Evolutionary conservation across 768 basidiomycete genomes (phyloP), one percentile per base, ranked within the genome.

Genomic region (Phaeotremella skinneri): DNA sequence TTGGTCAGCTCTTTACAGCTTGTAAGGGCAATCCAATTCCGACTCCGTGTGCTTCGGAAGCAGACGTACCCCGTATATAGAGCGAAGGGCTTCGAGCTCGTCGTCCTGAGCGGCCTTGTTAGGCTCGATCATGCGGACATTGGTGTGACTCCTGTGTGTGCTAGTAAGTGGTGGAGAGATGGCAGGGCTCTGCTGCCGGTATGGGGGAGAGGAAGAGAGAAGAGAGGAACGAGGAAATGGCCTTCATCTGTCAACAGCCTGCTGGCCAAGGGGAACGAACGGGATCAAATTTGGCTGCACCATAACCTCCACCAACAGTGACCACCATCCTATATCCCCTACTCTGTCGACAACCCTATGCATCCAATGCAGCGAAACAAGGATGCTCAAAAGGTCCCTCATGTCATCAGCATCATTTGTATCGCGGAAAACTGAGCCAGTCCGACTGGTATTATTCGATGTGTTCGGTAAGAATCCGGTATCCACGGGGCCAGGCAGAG

Each of bases 391-490:
- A 37, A 37, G n/a, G n/a, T n/a, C n/a, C n/a, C n/a, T 20, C 27
- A 23, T 21, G 26, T 49, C 47, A 27, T 21, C 55, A 17, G 9
- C 23, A 21, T 25, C 21, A 13, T 47, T 23, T 14, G 16, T 45
- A 49, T 4, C 17, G 9, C 30, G 16, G 27, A 7, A 51, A 32
- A 48, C 25, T 43, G n/a, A n/a, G 7, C 69, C 67, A 9, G 59
- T 76, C 34, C 64, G 70, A 2, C 62, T 76, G 42, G 71, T 76
- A 20, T 58, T 76, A 6, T 76, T 76, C 49, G 75, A 76, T 58
- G 70, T 74, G 3, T 76, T 76, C 31, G 75, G 74, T 73, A 37
- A 25, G 71, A 58, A 9, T 4, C 21, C 21, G 1, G 32, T 25
- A 2, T n/a, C n/a, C 23, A 11, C 21, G 21, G 7, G 3, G 29